Evolutionary conservation across 495 filamentous ascomycete genomes (phyloP).

Genomic region (Glonium stellatum): DNA sequence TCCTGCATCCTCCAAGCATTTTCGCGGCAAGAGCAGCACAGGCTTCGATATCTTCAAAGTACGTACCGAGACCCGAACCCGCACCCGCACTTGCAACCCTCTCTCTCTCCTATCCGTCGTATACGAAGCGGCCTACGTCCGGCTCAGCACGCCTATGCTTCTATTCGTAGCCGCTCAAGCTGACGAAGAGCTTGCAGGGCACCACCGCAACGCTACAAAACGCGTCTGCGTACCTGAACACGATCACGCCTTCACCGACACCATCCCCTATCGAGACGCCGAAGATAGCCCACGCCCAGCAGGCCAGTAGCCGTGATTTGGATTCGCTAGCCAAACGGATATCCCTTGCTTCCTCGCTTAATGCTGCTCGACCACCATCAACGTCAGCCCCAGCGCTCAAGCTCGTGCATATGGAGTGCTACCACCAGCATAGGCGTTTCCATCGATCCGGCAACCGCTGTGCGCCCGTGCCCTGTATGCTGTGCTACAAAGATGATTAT

Average conservation of each 20-base stretch:
- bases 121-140: background rate
- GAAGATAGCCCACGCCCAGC: background rate
- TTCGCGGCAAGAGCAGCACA: slow-evolving; percentile 24
- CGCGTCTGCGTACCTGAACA: slow-evolving; percentile 5
- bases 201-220: background rate
- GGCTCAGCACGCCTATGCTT: background rate
- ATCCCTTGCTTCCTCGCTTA: background rate
- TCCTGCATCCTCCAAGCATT: slow-evolving; percentile 6
- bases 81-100: slow-evolving; percentile 7
- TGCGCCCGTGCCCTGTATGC: background rate
- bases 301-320: background rate
- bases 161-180: background rate
- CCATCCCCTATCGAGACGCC: slow-evolving; percentile 7
- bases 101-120: slow-evolving; percentile 6
- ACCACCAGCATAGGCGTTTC: background rate
- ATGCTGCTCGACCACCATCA: background rate
- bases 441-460: background rate
- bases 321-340: background rate
- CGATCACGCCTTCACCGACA: slow-evolving; percentile 13
- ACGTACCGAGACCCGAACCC: slow-evolving; percentile 5
- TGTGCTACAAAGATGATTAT: background rate
- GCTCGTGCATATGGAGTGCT: background rate
- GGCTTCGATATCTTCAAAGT: slow-evolving; percentile 23
- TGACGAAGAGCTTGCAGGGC: slow-evolving; percentile 1
- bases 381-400: background rate